Evolutionary conservation across 352 stramenopile genomes (phyloP).

Genomic region (Globisporangium mamillatum): DNA sequence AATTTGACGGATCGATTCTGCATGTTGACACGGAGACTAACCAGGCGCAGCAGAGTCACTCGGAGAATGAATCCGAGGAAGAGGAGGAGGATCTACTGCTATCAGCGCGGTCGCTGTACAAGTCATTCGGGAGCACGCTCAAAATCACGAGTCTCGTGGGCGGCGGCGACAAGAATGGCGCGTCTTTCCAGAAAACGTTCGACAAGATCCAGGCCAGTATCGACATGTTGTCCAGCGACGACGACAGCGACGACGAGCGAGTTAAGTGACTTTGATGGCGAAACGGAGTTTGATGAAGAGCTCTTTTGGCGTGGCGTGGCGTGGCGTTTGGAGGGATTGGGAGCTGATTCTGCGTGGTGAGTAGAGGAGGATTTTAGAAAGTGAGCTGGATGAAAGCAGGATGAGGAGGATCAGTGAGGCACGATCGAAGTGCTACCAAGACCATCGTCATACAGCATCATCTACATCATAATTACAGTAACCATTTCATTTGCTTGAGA

Average conservation of each 20-base stretch:
- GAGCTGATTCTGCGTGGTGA: not conserved
- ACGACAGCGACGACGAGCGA: slow-evolving; percentile 29
- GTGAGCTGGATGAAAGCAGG: not conserved
- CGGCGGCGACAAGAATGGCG: slow-evolving; percentile 26
- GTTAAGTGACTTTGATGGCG: not conserved
- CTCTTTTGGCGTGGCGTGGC: not conserved
- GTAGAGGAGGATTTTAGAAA: not conserved
- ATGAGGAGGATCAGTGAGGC: not conserved
- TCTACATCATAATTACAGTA: not conserved
- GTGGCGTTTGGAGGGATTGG: not conserved
- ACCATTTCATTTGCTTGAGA: not conserved
- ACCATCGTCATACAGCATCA: not conserved
- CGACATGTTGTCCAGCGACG: slow-evolving; percentile 52
- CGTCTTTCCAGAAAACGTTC: slow-evolving; percentile 52
- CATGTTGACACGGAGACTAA: slow-evolving; percentile 1
- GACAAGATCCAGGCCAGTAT: slow-evolving; percentile 60
- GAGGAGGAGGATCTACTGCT: slow-evolving; percentile 39
- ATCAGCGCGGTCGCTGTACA: slow-evolving; percentile 41
- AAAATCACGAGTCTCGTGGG: slow-evolving; percentile 44
- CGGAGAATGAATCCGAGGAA: not conserved
- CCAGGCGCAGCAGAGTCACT: not conserved
- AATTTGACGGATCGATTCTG: slow-evolving; percentile 29
- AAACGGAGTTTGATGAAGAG: not conserved
- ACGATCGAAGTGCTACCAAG: slow-evolving; percentile 1
- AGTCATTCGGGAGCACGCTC: slow-evolving; percentile 44